Evolutionary conservation across 768 basidiomycete genomes (phyloP).

Genomic region (Agaricus bisporus): DNA sequence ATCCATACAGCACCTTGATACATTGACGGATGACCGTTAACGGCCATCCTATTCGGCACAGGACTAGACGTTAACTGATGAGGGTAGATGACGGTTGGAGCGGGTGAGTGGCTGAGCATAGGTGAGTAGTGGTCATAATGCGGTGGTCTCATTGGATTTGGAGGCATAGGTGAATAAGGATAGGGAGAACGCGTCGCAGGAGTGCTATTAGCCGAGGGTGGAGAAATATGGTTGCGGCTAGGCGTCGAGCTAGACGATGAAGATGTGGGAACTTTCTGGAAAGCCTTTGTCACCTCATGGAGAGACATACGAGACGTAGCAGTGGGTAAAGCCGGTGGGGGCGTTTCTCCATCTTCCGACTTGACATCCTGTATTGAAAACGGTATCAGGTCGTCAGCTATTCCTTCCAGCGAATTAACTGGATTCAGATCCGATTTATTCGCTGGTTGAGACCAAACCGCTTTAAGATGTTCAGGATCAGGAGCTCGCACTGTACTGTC

Average conservation of each 20-base stretch:
- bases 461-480: constrained; percentile 81
- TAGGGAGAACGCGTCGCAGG: constrained; percentile 21
- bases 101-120: constrained; percentile 69
- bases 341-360: constrained; percentile 79
- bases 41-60: constrained; percentile 51
- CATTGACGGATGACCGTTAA: constrained; percentile 56
- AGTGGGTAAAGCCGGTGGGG: constrained; percentile 53
- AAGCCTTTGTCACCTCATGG: constrained; percentile 79
- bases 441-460: constrained; percentile 77
- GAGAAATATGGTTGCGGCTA: constrained; percentile 46
- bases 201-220: constrained; percentile 37
- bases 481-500: constrained; percentile 65
- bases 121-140: constrained; percentile 60
- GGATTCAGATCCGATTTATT: constrained; percentile 61
- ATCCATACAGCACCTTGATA: constrained; percentile 68
- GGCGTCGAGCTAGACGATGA: constrained; percentile 42
- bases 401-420: constrained; percentile 78
- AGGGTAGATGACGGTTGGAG: constrained; percentile 61
- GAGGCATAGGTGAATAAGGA: constrained; percentile 36
- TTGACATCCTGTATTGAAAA: constrained; percentile 83
- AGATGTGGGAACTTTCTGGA: constrained; percentile 74
- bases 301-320: constrained; percentile 72
- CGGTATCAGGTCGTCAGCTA: constrained; percentile 80
- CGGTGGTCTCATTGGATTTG: constrained; percentile 45
- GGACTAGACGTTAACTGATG: constrained; percentile 56